Base-by-base conservation (phyloP, 768 basidiomycete species). In the Mycena vulgaris region DNA sequence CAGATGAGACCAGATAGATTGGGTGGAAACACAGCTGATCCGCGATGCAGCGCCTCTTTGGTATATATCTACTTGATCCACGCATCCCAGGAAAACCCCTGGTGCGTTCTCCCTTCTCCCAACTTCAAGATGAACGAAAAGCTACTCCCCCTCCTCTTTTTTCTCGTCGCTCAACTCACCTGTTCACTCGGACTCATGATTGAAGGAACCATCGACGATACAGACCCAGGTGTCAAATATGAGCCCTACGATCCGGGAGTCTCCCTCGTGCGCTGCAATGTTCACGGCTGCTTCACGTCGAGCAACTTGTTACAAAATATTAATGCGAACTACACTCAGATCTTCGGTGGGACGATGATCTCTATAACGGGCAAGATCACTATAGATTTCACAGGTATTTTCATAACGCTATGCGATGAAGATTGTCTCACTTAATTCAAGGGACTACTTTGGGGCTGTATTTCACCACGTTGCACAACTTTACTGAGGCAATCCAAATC, bases 381-480 rank as follows among this genome's bases (percentile, higher is more conserved):
- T n/a, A 53, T 53, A 31, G 13, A 19, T 35, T 53, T 53, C 52
- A 53, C 52, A 53, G 52, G 52, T 53, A 28, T 30, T 52, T 16
- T 16, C 9, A 11, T 4, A n/a, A 5, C 17, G 5, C n/a, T 21
- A 5, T 5, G 1, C 42, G 21, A 4, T n/a, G 6, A n/a, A 45
- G 19, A 3, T 5, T n/a, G 5, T 5, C 42, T 45, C 6, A 45
- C 3, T 8, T 45, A 13, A 6, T 45, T n/a, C 42, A n/a, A 45
- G 42, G 42, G 13, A 45, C 42, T 21, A n/a, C 42, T 21, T 19
- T 45, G 21, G 19, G 21, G 5, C 21, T 45, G 21, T 45, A n/a
- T n/a, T 45, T 45, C 21, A 21, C 21, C 42, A 45, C 19, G 21
- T n/a, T 45, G 42, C 42, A 45, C 42, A 45, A 19, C 6, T 45